These are phyloP conservation scores for Aspergillus tamarii DNA, from an alignment of 2,329 filamentous ascomycete species.

Conservation along the genomic window DNA sequence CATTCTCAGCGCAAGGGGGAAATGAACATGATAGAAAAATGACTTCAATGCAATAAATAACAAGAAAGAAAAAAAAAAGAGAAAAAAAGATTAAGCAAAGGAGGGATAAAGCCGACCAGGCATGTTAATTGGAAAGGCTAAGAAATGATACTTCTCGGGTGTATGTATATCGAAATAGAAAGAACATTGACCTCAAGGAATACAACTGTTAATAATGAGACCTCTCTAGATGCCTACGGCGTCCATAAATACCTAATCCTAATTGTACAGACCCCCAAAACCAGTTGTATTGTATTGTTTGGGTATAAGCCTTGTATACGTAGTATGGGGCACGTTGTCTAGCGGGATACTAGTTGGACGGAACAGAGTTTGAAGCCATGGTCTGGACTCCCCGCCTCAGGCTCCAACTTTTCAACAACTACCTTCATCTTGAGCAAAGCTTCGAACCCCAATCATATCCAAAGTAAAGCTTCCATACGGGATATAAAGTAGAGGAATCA, in stretches of 20 bases:
- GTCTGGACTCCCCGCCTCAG: slow-evolving; percentile 1
- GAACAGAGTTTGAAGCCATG: slow-evolving; percentile 1
- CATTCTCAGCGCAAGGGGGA: not conserved
- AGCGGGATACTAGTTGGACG: not conserved
- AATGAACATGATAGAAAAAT: slow-evolving; percentile 17
- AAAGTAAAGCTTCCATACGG: not conserved
- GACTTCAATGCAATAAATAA: slow-evolving; percentile 4
- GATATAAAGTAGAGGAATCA: not conserved
- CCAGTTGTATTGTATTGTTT: not conserved
- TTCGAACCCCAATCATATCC: not conserved
- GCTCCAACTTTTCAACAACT: not conserved
- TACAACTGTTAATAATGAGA: not conserved
- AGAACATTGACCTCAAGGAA: not conserved
- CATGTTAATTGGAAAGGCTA: slow-evolving; percentile 6
- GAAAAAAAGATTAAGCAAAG: not conserved
- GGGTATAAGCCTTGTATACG: not conserved
- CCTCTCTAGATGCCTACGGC: not conserved
- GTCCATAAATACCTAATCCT: not conserved
- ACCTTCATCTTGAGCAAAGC: not conserved
- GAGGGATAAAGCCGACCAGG: slow-evolving; percentile 3
- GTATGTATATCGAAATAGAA: slow-evolving; percentile 5
- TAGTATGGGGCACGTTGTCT: not conserved
- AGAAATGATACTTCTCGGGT: not conserved
- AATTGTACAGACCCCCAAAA: not conserved
- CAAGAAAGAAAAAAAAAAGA: not conserved